Base-by-base conservation (phyloP, 306 rosid genomes). In the Morella rubra region DNA sequence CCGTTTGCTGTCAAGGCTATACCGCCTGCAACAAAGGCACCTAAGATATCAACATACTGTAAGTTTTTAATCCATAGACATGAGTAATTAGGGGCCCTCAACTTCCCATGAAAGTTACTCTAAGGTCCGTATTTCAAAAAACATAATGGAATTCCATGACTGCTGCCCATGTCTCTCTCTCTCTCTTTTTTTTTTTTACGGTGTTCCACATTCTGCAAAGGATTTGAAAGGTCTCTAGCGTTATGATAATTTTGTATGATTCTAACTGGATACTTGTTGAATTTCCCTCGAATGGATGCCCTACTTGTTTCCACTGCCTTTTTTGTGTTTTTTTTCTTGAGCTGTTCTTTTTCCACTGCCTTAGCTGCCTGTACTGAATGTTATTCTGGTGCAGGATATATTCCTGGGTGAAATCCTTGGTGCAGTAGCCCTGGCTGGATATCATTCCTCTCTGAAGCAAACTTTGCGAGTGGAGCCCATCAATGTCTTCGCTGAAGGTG, bases 341-440 rank as follows among this genome's bases (percentile, higher is more conserved):
- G 32, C 32, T 27, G 32, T 27, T 58, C 5, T 58, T 37, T 79
- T 76, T 77, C 2, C 70, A 41, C 10, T 69, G 6, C 72, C 55
- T 76, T 72, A 41, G 22, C 12, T 11, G 69, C 20, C 20, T 18
- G 46, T 70, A 73, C 52, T 52, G 45, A 6, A 53, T 51, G 77
- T 74, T 73, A 54, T 70, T 44, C 11, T 71, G 72, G 79, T 81
- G 81, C 85, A 92, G 98, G 89, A 77, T 56, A 89, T 80, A 72
- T 95, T 95, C 84, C 77, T 86, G 68, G 93, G 97, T 4, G 97
- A 95, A 82, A 78, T 90, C 62, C 84, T 95, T 14, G 98, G 98
- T 42, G 89, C 90, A 0, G 88, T 88, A 49, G 77, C 84, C 40
- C 49, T 90, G 59, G 82, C 80, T 52, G 79, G 89, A 10, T 80